Evolutionary conservation across 495 filamentous ascomycete genomes (phyloP).

Genomic region (Xylaria acuta): DNA sequence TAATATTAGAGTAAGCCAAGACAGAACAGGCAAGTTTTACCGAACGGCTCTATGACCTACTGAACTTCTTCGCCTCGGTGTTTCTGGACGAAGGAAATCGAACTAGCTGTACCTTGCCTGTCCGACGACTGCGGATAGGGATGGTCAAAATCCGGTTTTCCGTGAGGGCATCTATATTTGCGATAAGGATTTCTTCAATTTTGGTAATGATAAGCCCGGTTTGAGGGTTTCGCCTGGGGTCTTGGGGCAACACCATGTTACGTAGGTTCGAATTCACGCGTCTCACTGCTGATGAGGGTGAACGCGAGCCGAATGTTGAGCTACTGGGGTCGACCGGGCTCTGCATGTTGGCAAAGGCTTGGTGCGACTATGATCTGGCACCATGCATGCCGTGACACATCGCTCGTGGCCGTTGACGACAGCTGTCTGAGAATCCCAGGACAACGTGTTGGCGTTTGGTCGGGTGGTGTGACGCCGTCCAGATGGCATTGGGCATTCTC

Average conservation of each 20-base stretch:
- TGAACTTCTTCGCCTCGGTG: slow-evolving; percentile 48
- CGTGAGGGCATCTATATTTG: slow-evolving; percentile 54
- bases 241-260: slow-evolving; percentile 8
- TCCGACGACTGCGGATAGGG: slow-evolving; percentile 39
- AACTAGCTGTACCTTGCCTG: slow-evolving; percentile 30
- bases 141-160: slow-evolving; percentile 55
- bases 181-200: slow-evolving; percentile 61
- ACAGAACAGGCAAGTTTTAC: background rate
- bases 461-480: background rate
- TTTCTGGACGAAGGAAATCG: slow-evolving; percentile 48
- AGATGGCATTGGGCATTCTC: background rate
- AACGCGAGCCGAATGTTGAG: background rate
- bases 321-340: background rate
- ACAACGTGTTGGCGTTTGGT: background rate
- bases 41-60: slow-evolving; percentile 34
- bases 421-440: background rate
- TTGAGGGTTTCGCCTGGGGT: slow-evolving; percentile 26
- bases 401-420: background rate
- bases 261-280: background rate
- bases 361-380: background rate
- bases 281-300: background rate
- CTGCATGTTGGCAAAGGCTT: slow-evolving; percentile 1
- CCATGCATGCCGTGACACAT: background rate
- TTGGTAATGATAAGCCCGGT: slow-evolving; percentile 47
- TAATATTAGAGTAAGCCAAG: background rate